Conservation (phyloP, 208 protist genomes). For the Trypanosoma conorhini region DNA sequence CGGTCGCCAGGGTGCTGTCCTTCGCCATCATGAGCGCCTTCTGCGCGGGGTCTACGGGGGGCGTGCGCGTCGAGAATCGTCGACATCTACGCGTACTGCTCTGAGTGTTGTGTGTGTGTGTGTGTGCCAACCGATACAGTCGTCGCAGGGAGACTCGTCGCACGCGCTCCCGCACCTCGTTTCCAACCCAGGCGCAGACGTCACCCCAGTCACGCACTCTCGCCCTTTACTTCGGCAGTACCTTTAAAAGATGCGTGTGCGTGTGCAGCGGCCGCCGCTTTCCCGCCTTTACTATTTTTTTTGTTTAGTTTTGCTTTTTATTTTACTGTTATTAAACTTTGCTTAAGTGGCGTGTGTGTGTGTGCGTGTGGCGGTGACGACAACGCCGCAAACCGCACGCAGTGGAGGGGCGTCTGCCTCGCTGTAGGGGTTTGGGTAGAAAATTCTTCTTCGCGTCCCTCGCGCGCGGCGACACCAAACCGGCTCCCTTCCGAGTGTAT, state of each 20-base stretch:
- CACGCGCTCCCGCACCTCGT: no score
- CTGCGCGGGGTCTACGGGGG: conserved; percentile 59
- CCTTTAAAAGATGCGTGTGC: no score
- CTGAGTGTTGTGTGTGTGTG: neutral
- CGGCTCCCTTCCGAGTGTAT: neutral
- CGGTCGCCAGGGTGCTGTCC: conserved; percentile 66
- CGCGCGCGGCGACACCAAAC: neutral
- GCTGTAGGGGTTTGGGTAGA: no score
- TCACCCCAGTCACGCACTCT: no score
- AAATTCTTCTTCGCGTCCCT: neutral
- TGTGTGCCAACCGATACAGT: neutral
- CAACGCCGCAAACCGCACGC: neutral
- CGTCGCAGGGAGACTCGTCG: no score
- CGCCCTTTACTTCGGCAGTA: no score
- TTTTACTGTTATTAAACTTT: no score
- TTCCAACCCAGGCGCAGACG: no score
- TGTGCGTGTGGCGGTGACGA: no score
- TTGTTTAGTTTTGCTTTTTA: conserved; percentile 6
- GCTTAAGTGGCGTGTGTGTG: no score
- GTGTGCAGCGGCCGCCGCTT: neutral
- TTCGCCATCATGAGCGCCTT: conserved; percentile 61
- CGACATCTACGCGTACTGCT: conserved; percentile 41
- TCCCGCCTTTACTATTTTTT: conserved; percentile 28
- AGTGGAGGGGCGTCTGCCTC: no score
- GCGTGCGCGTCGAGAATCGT: conserved; percentile 66